Conservation (phyloP, 1,139 yeast species). For the Pneumocystis jirovecii region DNA sequence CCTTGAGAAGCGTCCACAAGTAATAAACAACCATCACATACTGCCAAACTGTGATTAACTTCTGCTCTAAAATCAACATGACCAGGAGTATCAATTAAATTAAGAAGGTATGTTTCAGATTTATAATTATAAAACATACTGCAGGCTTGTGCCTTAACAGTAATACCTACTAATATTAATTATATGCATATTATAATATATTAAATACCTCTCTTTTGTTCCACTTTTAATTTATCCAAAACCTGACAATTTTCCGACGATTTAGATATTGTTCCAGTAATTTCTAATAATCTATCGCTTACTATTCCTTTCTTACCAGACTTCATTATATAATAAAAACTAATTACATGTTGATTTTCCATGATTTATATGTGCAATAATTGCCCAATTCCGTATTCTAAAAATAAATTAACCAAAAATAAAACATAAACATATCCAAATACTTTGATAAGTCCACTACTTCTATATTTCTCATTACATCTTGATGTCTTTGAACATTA, state of each 20-base stretch:
- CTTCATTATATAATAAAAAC: background rate
- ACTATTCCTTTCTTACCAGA: slow-evolving; percentile 20
- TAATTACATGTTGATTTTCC: slow-evolving; percentile 60
- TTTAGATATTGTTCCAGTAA: slow-evolving; percentile 75
- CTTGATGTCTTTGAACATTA: background rate
- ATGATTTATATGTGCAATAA: slow-evolving; percentile 95
- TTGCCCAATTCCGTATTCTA: slow-evolving; percentile 76
- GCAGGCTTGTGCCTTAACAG: slow-evolving; percentile 93
- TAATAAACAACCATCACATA: slow-evolving; percentile 87
- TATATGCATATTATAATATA: background rate
- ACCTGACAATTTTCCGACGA: slow-evolving; percentile 64
- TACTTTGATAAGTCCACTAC: background rate
- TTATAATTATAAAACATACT: slow-evolving; percentile 73
- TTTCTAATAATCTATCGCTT: slow-evolving; percentile 70
- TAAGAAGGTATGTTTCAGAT: slow-evolving; percentile 60
- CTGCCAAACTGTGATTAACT: slow-evolving; percentile 83
- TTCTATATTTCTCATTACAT: background rate
- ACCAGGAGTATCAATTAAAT: slow-evolving; percentile 93
- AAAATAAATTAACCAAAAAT: slow-evolving; percentile 27
- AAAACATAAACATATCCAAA: background rate
- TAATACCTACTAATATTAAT: slow-evolving; percentile 30
- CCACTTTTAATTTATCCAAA: slow-evolving; percentile 83
- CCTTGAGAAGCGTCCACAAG: slow-evolving; percentile 94
- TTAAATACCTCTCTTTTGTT: slow-evolving; percentile 62
- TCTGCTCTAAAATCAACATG: slow-evolving; percentile 94